Conservation (phyloP, 2,329 filamentous ascomycete species). For the Botryotinia convoluta region DNA sequence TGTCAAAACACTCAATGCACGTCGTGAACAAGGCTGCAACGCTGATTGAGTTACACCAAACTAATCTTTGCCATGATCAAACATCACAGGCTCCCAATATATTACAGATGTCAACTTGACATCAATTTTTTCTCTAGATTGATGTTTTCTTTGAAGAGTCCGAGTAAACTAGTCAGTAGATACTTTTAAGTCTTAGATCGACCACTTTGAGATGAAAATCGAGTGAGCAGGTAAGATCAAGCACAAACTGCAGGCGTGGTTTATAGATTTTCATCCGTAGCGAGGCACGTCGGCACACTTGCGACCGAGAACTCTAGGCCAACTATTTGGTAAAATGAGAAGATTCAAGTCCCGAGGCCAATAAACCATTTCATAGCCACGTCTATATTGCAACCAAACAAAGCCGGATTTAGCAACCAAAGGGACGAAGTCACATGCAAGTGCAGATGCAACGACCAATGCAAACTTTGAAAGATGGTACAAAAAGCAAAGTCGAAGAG, state of each 20-base stretch:
- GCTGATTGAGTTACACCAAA: slow-evolving; percentile 18
- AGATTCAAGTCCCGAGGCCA: not conserved
- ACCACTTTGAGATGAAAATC: not conserved
- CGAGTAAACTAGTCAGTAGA: not conserved
- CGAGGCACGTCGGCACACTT: not conserved
- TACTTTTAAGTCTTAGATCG: not conserved
- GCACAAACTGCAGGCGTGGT: not conserved
- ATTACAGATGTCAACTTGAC: not conserved
- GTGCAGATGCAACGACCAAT: not conserved
- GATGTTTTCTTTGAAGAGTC: not conserved
- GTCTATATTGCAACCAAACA: too few relatives aligned
- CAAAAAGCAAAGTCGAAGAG: not conserved
- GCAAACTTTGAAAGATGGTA: not conserved
- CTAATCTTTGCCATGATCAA: too few relatives aligned
- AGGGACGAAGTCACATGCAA: not conserved
- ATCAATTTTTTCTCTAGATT: not conserved
- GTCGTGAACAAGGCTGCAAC: slow-evolving; percentile 32
- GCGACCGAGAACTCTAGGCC: not conserved
- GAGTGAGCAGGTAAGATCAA: not conserved
- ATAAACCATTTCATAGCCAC: not conserved
- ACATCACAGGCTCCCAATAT: not conserved
- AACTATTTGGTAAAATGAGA: not conserved
- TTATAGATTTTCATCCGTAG: too few relatives aligned
- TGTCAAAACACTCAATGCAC: slow-evolving; percentile 35
- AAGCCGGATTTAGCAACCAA: not conserved